Evolutionary conservation across 257 asterid genomes (phyloP).

Genomic region (Anisodus tanguticus): DNA sequence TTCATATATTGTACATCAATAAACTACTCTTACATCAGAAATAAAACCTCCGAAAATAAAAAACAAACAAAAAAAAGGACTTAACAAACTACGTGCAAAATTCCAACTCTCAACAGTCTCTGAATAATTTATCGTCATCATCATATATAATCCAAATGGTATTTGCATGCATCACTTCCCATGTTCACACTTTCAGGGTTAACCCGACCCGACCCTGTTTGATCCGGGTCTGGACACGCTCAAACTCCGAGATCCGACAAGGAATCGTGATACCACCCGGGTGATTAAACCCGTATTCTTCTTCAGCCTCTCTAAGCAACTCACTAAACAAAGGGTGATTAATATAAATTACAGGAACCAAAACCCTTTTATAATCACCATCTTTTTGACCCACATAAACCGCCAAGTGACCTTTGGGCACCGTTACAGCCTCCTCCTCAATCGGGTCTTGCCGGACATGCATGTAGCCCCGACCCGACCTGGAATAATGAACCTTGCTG

Average conservation of each 20-base stretch:
- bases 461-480: conserved; percentile 41
- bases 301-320: conserved; percentile 70
- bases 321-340: conserved; percentile 85
- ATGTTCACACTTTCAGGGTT: conserved; percentile 48
- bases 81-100: background rate
- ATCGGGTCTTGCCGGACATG: conserved; percentile 60
- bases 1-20: background rate
- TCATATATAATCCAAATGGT: conserved; percentile 26
- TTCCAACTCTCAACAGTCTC: background rate
- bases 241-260: conserved; percentile 91
- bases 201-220: conserved; percentile 44
- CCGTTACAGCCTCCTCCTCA: conserved; percentile 33
- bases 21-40: conserved; percentile 26
- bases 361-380: conserved; percentile 63
- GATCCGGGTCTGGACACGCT: conserved; percentile 84
- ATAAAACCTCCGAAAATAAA: background rate
- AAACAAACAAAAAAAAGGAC: background rate
- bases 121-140: background rate
- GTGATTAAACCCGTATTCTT: conserved; percentile 76
- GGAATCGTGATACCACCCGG: conserved; percentile 89
- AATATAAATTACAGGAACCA: conserved; percentile 72
- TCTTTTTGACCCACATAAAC: conserved; percentile 79
- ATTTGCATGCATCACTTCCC: conserved; percentile 37
- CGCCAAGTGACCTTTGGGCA: conserved; percentile 81
- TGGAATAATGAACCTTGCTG: conserved; percentile 32